Percentiles rank a stretch among this genome's conserved stretches.
Evolutionary conservation across 208 protist species (phyloP).

Genomic region (Naegleria lovaniensis): DNA sequence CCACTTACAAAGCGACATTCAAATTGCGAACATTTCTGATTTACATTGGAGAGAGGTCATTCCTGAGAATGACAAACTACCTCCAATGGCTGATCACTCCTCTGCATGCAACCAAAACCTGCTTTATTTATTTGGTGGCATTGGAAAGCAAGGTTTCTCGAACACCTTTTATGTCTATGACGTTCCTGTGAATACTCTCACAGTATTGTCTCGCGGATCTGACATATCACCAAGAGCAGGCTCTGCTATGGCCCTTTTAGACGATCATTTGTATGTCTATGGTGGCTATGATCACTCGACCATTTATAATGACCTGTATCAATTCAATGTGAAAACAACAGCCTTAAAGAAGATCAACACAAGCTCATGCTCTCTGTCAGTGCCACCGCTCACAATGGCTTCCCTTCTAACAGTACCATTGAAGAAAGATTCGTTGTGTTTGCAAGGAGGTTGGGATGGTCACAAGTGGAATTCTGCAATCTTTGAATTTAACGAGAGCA

Average conservation of each 20-base stretch:
- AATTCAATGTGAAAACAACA: not conserved
- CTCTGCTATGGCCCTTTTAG: not conserved
- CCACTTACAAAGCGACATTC: not conserved
- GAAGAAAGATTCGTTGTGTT: not conserved
- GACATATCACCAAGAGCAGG: not conserved
- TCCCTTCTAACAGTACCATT: not conserved
- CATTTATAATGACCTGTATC: not conserved
- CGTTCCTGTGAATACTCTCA: not conserved
- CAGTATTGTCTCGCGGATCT: not conserved
- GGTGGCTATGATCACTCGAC: not conserved
- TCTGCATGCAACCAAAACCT: not conserved
- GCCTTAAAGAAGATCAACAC: not conserved
- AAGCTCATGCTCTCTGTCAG: not conserved
- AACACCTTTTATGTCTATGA: not conserved
- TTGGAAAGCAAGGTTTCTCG: not conserved
- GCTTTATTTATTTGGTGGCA: not conserved
- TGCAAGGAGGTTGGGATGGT: not conserved
- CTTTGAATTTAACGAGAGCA: not conserved
- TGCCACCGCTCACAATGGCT: not conserved
- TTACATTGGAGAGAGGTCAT: no score
- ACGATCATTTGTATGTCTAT: not conserved
- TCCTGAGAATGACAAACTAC: not conserved
- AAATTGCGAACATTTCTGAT: not conserved
- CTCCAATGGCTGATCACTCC: not conserved
- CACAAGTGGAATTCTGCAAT: not conserved